Evolutionary conservation across 768 basidiomycete species (phyloP), one percentile per base, ranked within the genome.

Genomic region (Arthromyces matolae): DNA sequence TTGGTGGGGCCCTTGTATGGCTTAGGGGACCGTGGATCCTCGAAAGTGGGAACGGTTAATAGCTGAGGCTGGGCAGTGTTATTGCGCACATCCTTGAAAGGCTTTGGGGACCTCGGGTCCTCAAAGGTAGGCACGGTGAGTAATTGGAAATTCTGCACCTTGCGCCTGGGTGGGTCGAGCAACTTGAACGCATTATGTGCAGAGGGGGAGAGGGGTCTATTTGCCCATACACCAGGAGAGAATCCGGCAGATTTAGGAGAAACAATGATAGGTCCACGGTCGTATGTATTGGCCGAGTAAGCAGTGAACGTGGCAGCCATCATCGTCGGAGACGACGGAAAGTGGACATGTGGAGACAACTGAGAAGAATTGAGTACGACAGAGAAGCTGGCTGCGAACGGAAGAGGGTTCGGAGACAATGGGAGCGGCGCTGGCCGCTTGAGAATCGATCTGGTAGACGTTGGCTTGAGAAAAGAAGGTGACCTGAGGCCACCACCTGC

Each of bases 191-290:
- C 63, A 16, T 66, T 63, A 18, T 42, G 32, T 22, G 61, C 37
- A 2, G 65, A 62, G 25, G 71, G 66, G 28, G 64, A 66, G 60
- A 69, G 68, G 14, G 72, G 70, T 39, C 80, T 66, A 39, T 75
- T 77, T 39, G 77, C 76, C 58, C 84, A 77, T 13, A 70, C 71
- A n/a, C n/a, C n/a, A n/a, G n/a, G n/a, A 6, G 83, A 80, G 16
- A 84, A 56, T 20, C 71, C 72, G 20, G 80, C 71, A 3, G 68
- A 68, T 57, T 81, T 83, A 2, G 81, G 83, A 3, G 73, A 73
- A 33, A 84, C 73, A 27, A 72, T 67, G 60, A 84, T 83, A 8
- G 86, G 77, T 0, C 73, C 76, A 32, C 86, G 79, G 60, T 87
- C 86, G 58, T 86, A 86, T 1, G 71, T 71, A 41, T 70, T 59